Evolutionary conservation across 768 basidiomycete species (phyloP).

Genomic region (Amanita rimosa): DNA sequence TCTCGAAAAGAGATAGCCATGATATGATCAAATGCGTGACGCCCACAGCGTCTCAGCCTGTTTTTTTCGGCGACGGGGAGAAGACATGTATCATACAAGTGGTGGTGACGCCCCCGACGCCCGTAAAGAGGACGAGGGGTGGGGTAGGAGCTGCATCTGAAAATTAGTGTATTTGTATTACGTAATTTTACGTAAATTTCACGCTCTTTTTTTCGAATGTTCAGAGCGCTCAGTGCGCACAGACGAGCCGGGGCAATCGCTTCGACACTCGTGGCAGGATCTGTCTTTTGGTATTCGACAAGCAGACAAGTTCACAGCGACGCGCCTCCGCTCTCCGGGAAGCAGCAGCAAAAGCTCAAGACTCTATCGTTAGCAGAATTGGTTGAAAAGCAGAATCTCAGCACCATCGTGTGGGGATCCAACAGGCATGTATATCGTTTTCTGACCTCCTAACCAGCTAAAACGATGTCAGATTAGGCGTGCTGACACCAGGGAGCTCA

Average conservation of each 20-base stretch:
- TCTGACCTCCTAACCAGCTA: slow-evolving; percentile 3
- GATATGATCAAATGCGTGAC: not conserved
- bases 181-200: slow-evolving; percentile 13
- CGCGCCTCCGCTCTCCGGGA: slow-evolving; percentile 7
- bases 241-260: slow-evolving; percentile 10
- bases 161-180: slow-evolving; percentile 1
- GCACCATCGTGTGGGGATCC: slow-evolving; percentile 62
- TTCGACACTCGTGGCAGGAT: slow-evolving; percentile 22
- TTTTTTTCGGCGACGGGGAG: slow-evolving; percentile 16
- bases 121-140: slow-evolving; percentile 13
- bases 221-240: too few species aligned
- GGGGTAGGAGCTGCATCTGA: slow-evolving; percentile 6
- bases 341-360: slow-evolving; percentile 10
- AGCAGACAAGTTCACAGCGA: slow-evolving; percentile 19
- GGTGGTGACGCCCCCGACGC: slow-evolving; percentile 22
- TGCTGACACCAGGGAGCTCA: slow-evolving; percentile 21
- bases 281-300: slow-evolving; percentile 27
- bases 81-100: slow-evolving; percentile 14
- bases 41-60: slow-evolving; percentile 15
- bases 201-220: slow-evolving; percentile 3
- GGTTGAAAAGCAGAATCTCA: slow-evolving; percentile 22
- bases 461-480: not conserved
- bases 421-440: slow-evolving; percentile 38
- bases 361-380: not conserved
- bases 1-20: not conserved